Evolutionary conservation across 306 rosid genomes (phyloP), one percentile per base, ranked within the genome.

Genomic region (Hylodesmum podocarpum): DNA sequence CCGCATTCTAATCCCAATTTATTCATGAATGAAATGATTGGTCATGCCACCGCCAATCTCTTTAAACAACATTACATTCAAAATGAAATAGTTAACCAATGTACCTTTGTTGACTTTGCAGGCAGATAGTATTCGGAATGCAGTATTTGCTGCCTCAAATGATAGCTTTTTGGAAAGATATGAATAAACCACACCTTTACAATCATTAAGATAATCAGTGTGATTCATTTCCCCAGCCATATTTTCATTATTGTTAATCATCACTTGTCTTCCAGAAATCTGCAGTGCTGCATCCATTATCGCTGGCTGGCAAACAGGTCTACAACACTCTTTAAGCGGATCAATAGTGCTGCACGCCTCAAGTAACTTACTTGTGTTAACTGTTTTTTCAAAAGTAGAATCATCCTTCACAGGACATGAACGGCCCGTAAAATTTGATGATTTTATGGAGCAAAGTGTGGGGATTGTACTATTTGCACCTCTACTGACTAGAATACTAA

Each of bases 101-200:
- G 66, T 67, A 92, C 99, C 99, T 96, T 96, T 96, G 88, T 92
- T 96, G 77, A 89, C 97, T 85, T 92, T 96, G 91, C 99, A 96
- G 49, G 99, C 88, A 61, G 98, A 96, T 64, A 96, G 75, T 88
- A 92, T 86, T 63, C 98, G 94, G 82, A 88, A 89, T 59, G 90
- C 91, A 59, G 89, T 75, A 77, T 92, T 87, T 73, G 93, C 89
- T 27, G 78, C 84, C 62, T 90, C 94, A 68, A 80, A 76, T 3
- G 91, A 77, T 73, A 96, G 84, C 70, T 87, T 88, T 75, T 84
- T 86, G 68, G 97, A 91, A 77, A 96, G 86, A 85, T 91, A 96
- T 21, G 99, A 88, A 88, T 87, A 91, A 75, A 96, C 99, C 84
- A 96, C 97, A 66, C 89, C 90, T 88, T 92, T 96, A 80, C 99